phyloP scores from a whole-genome alignment of 2,329 filamentous ascomycete genomes.

The Rutstroemia sp. region DNA sequence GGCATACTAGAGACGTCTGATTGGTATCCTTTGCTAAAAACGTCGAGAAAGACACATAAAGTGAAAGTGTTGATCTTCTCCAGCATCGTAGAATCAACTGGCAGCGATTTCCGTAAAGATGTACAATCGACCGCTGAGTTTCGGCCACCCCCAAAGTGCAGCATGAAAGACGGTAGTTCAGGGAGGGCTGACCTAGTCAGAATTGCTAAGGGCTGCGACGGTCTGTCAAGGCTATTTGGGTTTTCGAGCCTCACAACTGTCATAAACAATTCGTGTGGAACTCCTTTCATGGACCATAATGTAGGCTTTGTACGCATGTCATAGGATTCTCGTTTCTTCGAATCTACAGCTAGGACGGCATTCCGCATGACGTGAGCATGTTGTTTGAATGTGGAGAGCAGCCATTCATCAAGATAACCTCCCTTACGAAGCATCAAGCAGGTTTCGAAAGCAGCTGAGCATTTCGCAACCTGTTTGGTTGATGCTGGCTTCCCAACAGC shows the following conservation, averaged over 20 bases:
- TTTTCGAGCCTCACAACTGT: constrained; percentile 52
- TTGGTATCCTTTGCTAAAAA: constrained; percentile 85
- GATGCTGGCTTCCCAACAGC: constrained; percentile 54
- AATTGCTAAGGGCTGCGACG: constrained; percentile 59
- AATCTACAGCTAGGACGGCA: constrained; percentile 72
- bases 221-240: constrained; percentile 47
- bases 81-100: constrained; percentile 37
- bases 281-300: constrained; percentile 53
- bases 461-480: constrained; percentile 74
- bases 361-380: constrained; percentile 78
- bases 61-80: constrained; percentile 63
- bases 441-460: constrained; percentile 79
- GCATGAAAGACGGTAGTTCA: constrained; percentile 55
- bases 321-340: constrained; percentile 68
- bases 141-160: constrained; percentile 62
- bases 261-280: constrained; percentile 49
- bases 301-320: constrained; percentile 71
- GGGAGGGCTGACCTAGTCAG: constrained; percentile 63
- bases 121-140: constrained; percentile 50
- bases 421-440: constrained; percentile 62
- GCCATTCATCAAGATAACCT: constrained; percentile 62
- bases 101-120: constrained; percentile 37
- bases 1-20: constrained; percentile 56
- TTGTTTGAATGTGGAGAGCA: constrained; percentile 67
- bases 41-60: constrained; percentile 66